Base-by-base conservation (phyloP, 225 moss, liverwort and hornwort species). In the Polytrichum commune region DNA sequence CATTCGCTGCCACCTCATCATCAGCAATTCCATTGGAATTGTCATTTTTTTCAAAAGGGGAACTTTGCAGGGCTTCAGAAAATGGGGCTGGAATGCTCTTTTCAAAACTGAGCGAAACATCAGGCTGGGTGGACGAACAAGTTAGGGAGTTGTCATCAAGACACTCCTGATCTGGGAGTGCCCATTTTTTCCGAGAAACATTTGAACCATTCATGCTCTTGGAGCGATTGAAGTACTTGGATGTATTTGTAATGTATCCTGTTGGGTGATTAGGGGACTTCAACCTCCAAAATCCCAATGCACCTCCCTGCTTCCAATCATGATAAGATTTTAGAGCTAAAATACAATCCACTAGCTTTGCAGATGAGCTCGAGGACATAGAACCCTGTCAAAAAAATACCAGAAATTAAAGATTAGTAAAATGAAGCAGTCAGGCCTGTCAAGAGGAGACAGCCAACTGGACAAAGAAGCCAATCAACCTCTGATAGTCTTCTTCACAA, bases 261-360 rank as follows among this genome's bases (percentile, higher is more conserved):
- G 78, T 69, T 46, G 75, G 72, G 62, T 62, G 70, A 27, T 66
- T 72, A 28, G 89, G 83, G 76, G 85, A 85, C 69, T 86, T 86
- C n/a, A 85, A 72, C 73, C 83, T 89, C 89, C 89, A 89, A 70
- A 89, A 86, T 19, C 86, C 89, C 62, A 86, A 75, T 54, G 76
- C 89, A 18, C 89, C 89, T 30, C 89, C 85, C 72, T 85, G 81
- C 80, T 83, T 86, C 89, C 89, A 89, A 70, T 86, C 81, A 32
- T 89, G 86, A 72, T 79, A 89, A 25, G 89, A 85, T 29, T 83
- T 89, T 54, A 89, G 70, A 57, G 83, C 89, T 75, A 89, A 72
- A 65, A 89, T 75, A 60, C 85, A 89, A 55, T 86, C 89, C 32
- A 89, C 83, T 71, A 89, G 35, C 60, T 89, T 89, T 74, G 74